Evolutionary conservation across 2,329 filamentous ascomycete genomes (phyloP).

Genomic region (Nothophoma quercina): DNA sequence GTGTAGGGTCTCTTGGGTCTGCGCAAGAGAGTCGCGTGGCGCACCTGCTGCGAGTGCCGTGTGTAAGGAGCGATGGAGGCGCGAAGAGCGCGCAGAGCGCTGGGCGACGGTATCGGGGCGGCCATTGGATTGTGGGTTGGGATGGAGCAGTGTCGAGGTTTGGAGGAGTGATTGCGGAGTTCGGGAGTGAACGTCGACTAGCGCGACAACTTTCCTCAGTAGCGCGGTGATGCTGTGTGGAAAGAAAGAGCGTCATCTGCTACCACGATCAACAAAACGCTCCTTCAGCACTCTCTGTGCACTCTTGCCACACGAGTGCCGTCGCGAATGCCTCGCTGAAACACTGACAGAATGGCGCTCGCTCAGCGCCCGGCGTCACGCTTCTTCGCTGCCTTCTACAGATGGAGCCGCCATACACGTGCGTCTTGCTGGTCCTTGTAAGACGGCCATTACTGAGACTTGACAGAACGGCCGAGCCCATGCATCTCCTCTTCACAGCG

Average conservation of each 20-base stretch:
- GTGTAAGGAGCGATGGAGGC: constrained; percentile 31
- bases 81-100: constrained; percentile 43
- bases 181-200: constrained; percentile 10
- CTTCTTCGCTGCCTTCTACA: constrained; percentile 56
- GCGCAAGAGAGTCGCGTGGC: constrained; percentile 83
- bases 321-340: constrained; percentile 5
- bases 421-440: constrained; percentile 11
- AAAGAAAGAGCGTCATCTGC: constrained; percentile 6
- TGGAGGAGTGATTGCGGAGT: constrained; percentile 32
- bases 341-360: constrained; percentile 25
- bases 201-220: constrained; percentile 16
- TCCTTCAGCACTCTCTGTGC: not conserved
- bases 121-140: constrained; percentile 36
- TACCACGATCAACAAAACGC: not conserved
- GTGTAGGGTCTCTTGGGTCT: constrained; percentile 93
- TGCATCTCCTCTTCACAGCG: constrained; percentile 8
- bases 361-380: constrained; percentile 35
- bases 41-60: constrained; percentile 61
- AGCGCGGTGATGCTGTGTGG: not conserved
- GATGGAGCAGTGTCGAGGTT: not conserved
- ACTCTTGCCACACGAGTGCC: not conserved
- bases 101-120: constrained; percentile 40
- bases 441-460: constrained; percentile 6
- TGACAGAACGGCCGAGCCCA: constrained; percentile 18
- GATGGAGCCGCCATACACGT: constrained; percentile 48